Conservation (phyloP, 129 eudicot genomes). For the Artemisia tridentata region DNA sequence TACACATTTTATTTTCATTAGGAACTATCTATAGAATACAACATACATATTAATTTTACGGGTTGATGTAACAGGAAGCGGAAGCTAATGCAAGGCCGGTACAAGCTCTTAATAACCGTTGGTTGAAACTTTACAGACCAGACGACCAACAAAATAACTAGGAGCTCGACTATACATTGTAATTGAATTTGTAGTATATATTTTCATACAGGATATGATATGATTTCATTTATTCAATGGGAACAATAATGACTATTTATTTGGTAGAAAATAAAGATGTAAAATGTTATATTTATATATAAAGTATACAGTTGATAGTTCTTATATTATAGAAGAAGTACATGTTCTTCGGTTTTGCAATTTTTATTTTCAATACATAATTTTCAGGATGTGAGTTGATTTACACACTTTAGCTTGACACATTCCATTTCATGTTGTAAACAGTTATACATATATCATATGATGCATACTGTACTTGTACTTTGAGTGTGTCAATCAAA, state of each 20-base stretch:
- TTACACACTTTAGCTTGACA: too few relatives aligned
- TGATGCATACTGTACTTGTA: too few relatives aligned
- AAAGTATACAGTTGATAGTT: not conserved
- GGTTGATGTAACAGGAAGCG: slow-evolving; percentile 14
- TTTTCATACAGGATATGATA: not conserved
- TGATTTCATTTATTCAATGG: slow-evolving; percentile 9
- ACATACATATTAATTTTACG: not conserved
- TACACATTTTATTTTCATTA: not conserved
- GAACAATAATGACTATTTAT: not conserved
- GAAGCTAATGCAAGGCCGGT: slow-evolving; percentile 14
- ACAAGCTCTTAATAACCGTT: slow-evolving; percentile 28
- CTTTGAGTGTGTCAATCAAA: too few relatives aligned
- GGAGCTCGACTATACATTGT: not conserved
- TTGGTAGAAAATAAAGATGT: not conserved
- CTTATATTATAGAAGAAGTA: not conserved
- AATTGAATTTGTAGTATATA: not conserved
- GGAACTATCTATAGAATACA: not conserved
- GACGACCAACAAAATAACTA: slow-evolving; percentile 8
- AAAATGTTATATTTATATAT: not conserved
- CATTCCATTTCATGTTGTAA: not conserved
- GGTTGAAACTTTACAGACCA: slow-evolving; percentile 41
- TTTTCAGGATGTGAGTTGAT: not conserved
- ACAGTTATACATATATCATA: too few relatives aligned
- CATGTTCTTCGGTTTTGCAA: not conserved
- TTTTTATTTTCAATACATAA: not conserved